Evolutionary conservation across 2,329 filamentous ascomycete genomes (phyloP).

Genomic region (Monilinia fructicola): DNA sequence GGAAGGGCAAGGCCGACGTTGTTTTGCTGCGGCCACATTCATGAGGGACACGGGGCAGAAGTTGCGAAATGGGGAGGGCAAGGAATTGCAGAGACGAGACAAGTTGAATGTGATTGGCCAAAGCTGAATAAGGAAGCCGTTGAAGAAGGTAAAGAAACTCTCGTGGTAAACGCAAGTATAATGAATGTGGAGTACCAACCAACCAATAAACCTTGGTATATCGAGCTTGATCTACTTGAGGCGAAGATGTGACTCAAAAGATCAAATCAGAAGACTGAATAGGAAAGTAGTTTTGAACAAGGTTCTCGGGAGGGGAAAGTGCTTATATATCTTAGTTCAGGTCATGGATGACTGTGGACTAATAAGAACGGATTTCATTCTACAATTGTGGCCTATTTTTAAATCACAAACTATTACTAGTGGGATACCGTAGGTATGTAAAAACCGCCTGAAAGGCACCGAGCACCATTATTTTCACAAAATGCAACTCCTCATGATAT

Average conservation of each 20-base stretch:
- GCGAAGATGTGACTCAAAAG: not conserved
- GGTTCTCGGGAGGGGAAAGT: too few relatives aligned
- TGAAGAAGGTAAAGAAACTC: slow-evolving; percentile 31
- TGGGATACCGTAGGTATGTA: too few relatives aligned
- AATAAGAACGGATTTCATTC: not conserved
- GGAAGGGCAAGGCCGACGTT: slow-evolving; percentile 51
- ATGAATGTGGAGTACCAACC: slow-evolving; percentile 46
- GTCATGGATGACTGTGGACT: not conserved
- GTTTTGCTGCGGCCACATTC: slow-evolving; percentile 65
- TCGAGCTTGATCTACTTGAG: slow-evolving; percentile 11
- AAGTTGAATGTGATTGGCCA: not conserved
- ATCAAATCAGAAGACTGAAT: not conserved
- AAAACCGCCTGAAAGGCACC: not conserved
- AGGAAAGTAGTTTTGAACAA: not conserved
- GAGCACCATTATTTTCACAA: not conserved
- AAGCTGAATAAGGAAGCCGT: not conserved
- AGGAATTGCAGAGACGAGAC: slow-evolving; percentile 39
- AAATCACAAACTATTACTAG: not conserved
- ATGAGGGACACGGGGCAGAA: slow-evolving; percentile 58
- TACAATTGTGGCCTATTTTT: not conserved
- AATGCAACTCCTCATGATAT: not conserved
- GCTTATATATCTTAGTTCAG: not conserved
- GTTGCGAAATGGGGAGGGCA: slow-evolving; percentile 57
- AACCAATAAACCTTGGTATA: slow-evolving; percentile 50
- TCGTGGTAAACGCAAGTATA: slow-evolving; percentile 56